phyloP scores from a whole-genome alignment of 768 basidiomycete species.

The Phaeolepiota aurea region DNA sequence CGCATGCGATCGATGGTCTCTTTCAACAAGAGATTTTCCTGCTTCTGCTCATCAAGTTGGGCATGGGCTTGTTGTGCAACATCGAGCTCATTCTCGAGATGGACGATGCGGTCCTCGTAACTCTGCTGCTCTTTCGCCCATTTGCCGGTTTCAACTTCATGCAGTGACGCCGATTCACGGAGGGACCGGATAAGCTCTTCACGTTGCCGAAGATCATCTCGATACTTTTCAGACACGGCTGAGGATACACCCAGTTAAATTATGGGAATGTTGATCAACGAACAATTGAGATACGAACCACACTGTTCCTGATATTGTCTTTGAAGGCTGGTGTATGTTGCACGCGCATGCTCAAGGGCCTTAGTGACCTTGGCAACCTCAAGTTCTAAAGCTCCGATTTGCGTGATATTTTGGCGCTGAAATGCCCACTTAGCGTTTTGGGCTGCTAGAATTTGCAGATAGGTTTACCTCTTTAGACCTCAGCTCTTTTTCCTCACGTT shows the following conservation, averaged over 20 bases:
- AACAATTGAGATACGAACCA: slow-evolving; percentile 49
- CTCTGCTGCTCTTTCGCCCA: slow-evolving; percentile 58
- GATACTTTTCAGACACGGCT: slow-evolving; percentile 76
- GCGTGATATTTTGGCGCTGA: slow-evolving; percentile 55
- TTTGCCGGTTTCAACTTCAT: slow-evolving; percentile 60
- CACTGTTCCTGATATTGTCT: slow-evolving; percentile 88
- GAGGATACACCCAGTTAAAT: not conserved
- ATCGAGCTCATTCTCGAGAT: slow-evolving; percentile 66
- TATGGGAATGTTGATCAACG: too few species aligned
- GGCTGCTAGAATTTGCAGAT: not conserved
- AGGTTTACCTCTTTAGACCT: slow-evolving; percentile 68
- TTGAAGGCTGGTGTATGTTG: slow-evolving; percentile 69
- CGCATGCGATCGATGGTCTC: slow-evolving; percentile 95
- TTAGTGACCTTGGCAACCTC: slow-evolving; percentile 75
- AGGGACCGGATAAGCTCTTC: slow-evolving; percentile 65
- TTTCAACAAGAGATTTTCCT: slow-evolving; percentile 86
- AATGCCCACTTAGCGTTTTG: slow-evolving; percentile 6
- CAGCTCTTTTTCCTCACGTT: slow-evolving; percentile 90
- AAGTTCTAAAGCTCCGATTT: slow-evolving; percentile 65
- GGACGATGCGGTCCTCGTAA: slow-evolving; percentile 62
- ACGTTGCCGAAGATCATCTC: slow-evolving; percentile 62
- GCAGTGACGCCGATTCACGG: slow-evolving; percentile 50
- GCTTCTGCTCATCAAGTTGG: slow-evolving; percentile 86
- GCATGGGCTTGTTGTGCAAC: slow-evolving; percentile 65
- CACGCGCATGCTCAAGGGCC: slow-evolving; percentile 62